Percentiles rank a stretch among this genome's conserved stretches.
These are phyloP conservation scores for Metarhizium robertsii DNA, from an alignment of 2,329 filamentous ascomycete species.

Conservation along the genomic window DNA sequence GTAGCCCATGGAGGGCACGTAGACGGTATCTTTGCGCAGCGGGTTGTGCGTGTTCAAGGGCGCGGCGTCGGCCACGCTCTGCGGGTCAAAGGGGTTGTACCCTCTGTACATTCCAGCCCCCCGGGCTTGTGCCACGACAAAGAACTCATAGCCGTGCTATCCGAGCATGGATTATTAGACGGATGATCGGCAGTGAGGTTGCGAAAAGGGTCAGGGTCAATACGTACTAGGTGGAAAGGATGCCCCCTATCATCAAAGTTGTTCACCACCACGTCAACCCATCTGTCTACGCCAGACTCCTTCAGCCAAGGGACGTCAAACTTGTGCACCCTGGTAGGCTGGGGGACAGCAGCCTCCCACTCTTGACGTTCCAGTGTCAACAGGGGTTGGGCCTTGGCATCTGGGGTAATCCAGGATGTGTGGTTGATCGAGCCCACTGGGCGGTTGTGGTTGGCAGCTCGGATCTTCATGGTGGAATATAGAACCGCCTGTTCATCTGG, in stretches of 20 bases:
- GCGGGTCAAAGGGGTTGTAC: conserved; percentile 10
- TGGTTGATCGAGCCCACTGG: conserved; percentile 14
- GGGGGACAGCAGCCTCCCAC: conserved; percentile 9
- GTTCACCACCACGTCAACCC: conserved; percentile 39
- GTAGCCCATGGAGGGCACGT: conserved; percentile 24
- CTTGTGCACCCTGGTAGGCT: conserved; percentile 8
- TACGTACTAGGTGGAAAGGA: conserved; percentile 36
- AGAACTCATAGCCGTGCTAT: conserved; percentile 14
- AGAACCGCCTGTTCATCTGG: conserved; percentile 10
- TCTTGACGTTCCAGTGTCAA: conserved; percentile 7
- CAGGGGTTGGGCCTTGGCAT: conserved; percentile 7
- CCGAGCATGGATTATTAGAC: background rate
- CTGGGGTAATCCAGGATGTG: conserved; percentile 10
- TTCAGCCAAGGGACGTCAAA: conserved; percentile 11
- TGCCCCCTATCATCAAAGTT: conserved; percentile 40
- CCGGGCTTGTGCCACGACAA: conserved; percentile 7
- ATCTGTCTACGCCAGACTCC: conserved; percentile 16
- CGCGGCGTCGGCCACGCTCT: background rate
- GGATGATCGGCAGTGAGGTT: too few relatives aligned
- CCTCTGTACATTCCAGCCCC: conserved; percentile 4
- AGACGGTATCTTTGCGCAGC: conserved; percentile 21
- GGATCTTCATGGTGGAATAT: conserved; percentile 12
- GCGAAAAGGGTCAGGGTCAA: too few relatives aligned
- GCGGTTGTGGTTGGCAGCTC: conserved; percentile 10
- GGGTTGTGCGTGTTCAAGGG: conserved; percentile 12